Conservation (phyloP, 352 stramenopile genomes). For the Globisporangium parvum region DNA sequence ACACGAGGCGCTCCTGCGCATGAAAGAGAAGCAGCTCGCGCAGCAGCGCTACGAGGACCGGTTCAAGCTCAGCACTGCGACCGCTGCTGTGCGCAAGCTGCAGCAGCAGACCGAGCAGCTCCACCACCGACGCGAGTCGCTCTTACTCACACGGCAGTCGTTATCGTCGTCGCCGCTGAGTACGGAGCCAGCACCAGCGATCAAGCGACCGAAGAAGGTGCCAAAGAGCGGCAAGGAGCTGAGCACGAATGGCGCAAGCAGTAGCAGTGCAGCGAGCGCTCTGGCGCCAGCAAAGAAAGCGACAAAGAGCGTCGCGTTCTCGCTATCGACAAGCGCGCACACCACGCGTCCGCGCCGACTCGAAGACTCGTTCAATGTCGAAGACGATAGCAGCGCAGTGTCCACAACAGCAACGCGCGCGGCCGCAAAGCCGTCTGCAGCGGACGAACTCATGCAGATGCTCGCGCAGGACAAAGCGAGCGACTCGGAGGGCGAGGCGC, state of each 20-base stretch:
- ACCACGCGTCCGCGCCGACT: background rate
- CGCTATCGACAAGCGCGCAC: background rate
- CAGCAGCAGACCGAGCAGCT: conserved; percentile 18
- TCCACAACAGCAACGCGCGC: background rate
- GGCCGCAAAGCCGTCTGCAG: conserved; percentile 18
- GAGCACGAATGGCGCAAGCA: background rate
- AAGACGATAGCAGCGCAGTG: background rate
- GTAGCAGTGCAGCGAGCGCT: background rate
- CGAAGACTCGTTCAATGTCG: conserved; percentile 12
- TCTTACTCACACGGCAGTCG: background rate
- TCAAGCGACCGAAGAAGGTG: conserved; percentile 6
- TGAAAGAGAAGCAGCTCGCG: conserved; percentile 17
- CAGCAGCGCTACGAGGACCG: conserved; percentile 14
- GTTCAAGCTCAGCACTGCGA: conserved; percentile 7
- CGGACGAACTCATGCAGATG: conserved; percentile 49
- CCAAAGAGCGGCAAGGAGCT: background rate
- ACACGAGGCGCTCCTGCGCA: conserved; percentile 23
- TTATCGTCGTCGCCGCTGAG: background rate
- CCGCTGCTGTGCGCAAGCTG: conserved; percentile 12
- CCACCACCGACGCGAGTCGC: conserved; percentile 16
- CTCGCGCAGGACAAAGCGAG: conserved; percentile 50
- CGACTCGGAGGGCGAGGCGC: conserved; percentile 48
- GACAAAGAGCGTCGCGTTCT: conserved; percentile 18
- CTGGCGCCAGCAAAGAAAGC: background rate
- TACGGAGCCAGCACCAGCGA: background rate